phyloP scores from a whole-genome alignment of 768 basidiomycete species.

The Russula ochroleuca region DNA sequence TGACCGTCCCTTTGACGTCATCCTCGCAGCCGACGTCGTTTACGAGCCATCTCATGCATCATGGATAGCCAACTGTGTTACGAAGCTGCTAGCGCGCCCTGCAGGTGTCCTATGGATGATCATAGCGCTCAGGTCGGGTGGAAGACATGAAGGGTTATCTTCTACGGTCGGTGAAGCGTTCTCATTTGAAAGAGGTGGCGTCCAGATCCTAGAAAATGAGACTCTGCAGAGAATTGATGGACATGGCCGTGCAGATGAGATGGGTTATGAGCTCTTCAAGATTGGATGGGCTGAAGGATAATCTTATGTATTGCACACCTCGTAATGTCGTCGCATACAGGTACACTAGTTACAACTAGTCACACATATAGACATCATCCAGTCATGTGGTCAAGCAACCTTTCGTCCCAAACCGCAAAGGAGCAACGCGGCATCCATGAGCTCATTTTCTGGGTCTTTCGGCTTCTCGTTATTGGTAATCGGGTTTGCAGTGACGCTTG shows the following conservation, averaged over 20 bases:
- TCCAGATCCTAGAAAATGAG: conserved; percentile 44
- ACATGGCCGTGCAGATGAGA: conserved; percentile 65
- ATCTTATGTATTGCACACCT: conserved; percentile 7
- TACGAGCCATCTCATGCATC: conserved; percentile 66
- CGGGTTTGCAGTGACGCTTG: background rate
- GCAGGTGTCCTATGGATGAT: conserved; percentile 67
- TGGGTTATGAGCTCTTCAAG: conserved; percentile 61
- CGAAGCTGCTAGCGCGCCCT: conserved; percentile 40
- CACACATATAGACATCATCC: conserved; percentile 21
- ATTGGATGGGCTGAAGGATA: conserved; percentile 58
- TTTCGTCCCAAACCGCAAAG: conserved; percentile 24
- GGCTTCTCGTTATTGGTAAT: background rate
- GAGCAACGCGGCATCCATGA: conserved; percentile 21
- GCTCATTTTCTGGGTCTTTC: conserved; percentile 10
- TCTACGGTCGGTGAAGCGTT: conserved; percentile 56
- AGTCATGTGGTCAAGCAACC: conserved; percentile 44
- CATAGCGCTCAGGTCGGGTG: conserved; percentile 61
- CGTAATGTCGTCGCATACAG: conserved; percentile 41
- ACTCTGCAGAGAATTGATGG: conserved; percentile 48
- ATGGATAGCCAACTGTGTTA: conserved; percentile 65
- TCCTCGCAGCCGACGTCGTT: conserved; percentile 76
- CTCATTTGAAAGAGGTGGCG: conserved; percentile 28
- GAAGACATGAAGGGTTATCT: conserved; percentile 56
- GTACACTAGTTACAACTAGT: conserved; percentile 24
- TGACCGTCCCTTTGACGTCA: conserved; percentile 53